Evolutionary conservation across 129 eudicot genomes (phyloP), one percentile per base, ranked within the genome.

Genomic region (Lonicera japonica): DNA sequence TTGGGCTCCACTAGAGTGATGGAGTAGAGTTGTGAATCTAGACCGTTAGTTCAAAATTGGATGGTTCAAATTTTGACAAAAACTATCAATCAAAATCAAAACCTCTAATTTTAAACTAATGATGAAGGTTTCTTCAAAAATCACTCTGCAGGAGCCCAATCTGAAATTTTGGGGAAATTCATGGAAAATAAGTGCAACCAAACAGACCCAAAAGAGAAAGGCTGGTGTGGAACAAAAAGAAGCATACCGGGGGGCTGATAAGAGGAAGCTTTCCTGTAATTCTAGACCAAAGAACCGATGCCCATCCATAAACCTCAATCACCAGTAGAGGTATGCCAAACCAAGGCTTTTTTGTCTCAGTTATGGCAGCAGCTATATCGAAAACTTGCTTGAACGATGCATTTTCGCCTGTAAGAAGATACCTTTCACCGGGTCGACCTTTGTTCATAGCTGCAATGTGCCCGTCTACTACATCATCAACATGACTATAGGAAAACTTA

Each of bases 381-480:
- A 91, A 91, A 20, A 91, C 86, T 68, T 91, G 76, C 71, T 59
- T 64, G 70, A 91, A 87, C 23, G 97, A 91, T 38, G 86, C 95
- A 77, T 87, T 91, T 72, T 91, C 95, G 63, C 97, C 95, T 1
- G 97, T 82, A 63, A 91, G 97, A 72, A 91, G 89, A 67, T 91
- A 91, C 71, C 97, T 81, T 75, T 91, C 86, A 54, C 97, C 95
- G 5, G 61, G 62, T 50, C 76, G 82, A 50, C 95, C 97, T 82
- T 80, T 82, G 29, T 65, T 70, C 69, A 91, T 58, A 61, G 94
- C 94, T 46, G 82, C 75, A 63, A 91, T 87, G 70, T 91, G 95
- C 21, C 95, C 97, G 38, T 84, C 87, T 34, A 73, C 95, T 65
- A 91, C 95, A 73, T 91, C 94, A 61, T 91, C 97, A 23, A 91